Evolutionary conservation across 2,329 filamentous ascomycete species (phyloP).

Genomic region (Botrytis fragariae): DNA sequence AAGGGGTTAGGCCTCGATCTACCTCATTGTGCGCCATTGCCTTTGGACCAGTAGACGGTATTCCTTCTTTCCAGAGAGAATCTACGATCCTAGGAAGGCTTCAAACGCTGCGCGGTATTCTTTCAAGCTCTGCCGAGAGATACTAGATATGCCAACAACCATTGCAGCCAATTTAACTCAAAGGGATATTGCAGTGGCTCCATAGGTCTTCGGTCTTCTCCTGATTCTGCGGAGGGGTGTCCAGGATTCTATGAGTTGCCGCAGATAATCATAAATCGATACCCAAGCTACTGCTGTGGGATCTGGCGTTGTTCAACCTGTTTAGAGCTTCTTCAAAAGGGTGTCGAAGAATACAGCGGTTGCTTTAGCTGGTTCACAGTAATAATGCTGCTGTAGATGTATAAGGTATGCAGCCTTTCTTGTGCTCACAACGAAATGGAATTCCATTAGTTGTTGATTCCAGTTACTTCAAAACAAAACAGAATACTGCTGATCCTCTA

Average conservation of each 20-base stretch:
- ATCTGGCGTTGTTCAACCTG: not conserved
- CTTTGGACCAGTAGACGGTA: not conserved
- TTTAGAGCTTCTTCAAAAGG: not conserved
- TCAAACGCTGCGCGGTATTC: not conserved
- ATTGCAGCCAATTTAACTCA: not conserved
- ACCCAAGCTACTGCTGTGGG: not conserved
- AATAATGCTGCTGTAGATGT: not conserved
- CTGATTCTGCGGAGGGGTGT: not conserved
- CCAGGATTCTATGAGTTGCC: too few relatives aligned
- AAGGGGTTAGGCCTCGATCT: not conserved
- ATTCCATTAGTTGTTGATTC: not conserved
- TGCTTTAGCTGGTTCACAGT: not conserved
- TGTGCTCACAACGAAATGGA: too few relatives aligned
- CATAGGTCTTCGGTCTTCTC: not conserved
- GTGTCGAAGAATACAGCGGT: not conserved
- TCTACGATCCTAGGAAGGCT: not conserved
- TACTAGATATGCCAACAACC: too few relatives aligned
- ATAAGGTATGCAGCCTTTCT: not conserved
- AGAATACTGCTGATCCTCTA: not conserved
- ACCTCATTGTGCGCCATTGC: not conserved
- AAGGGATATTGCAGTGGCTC: not conserved
- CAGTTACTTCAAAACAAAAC: not conserved
- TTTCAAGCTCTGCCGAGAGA: not conserved
- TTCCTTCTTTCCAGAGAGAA: not conserved
- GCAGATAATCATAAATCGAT: not conserved